phyloP scores from a whole-genome alignment of 768 basidiomycete species.

The Pisolithus sp. region DNA sequence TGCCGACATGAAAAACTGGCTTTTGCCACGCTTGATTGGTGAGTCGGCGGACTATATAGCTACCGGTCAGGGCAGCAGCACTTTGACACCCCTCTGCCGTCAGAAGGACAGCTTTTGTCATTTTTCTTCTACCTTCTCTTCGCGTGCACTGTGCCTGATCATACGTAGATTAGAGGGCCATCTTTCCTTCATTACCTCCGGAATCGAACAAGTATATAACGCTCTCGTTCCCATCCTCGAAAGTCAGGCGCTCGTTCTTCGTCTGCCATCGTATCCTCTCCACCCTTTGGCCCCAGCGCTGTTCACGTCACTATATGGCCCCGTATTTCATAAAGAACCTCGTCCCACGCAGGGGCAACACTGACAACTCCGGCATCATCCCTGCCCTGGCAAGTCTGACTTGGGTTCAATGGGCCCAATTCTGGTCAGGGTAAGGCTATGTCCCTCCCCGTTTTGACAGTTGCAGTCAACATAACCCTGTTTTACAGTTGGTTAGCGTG shows the following conservation, averaged over 20 bases:
- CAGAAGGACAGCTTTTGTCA: background rate
- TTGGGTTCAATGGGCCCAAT: constrained; percentile 51
- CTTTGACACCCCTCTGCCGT: background rate
- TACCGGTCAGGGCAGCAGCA: background rate
- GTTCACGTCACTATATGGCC: constrained; percentile 32
- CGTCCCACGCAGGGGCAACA: constrained; percentile 42
- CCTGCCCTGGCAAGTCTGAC: constrained; percentile 39
- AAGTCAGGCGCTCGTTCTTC: background rate
- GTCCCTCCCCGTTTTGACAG: background rate
- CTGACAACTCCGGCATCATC: constrained; percentile 31
- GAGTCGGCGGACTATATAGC: background rate
- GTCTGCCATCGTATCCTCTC: background rate
- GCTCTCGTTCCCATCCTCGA: background rate
- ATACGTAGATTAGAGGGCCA: too few relatives aligned
- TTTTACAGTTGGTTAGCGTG: constrained; percentile 70
- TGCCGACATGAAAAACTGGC: too few relatives aligned
- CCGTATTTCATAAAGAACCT: constrained; percentile 47
- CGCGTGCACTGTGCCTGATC: background rate
- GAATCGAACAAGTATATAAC: background rate
- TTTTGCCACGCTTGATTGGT: background rate
- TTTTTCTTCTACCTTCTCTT: background rate
- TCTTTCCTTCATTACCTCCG: too few relatives aligned
- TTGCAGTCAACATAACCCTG: background rate
- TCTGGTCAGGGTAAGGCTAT: constrained; percentile 45
- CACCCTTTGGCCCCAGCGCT: background rate